Evolutionary conservation across 306 rosid genomes (phyloP), one percentile per base, ranked within the genome.

Genomic region (Crotalaria pallida): DNA sequence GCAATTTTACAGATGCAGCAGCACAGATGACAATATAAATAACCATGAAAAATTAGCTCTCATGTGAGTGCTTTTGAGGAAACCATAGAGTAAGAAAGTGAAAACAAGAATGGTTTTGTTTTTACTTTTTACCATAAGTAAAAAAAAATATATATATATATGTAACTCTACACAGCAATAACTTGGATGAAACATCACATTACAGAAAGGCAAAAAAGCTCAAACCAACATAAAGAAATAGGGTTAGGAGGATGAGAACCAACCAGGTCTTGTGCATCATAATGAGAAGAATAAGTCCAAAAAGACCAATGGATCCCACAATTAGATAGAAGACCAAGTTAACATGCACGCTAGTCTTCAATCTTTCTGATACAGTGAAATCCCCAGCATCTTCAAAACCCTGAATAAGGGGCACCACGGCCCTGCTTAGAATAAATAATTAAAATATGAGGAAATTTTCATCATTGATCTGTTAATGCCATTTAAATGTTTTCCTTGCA

Each of bases 361-460:
- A 83, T 81, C 96, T 88, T 84, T 89, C 94, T 71, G 85, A 56
- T 56, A 87, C 71, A 22, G 96, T 88, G 79, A 94, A 94, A 83
- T 94, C 98, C 63, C 97, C 98, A 52, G 98, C 97, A 69, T 94
- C 98, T 88, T 94, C 98, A 83, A 84, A 94, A 80, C 98, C 98
- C 90, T 94, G 97, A 83, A 94, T 90, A 88, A 94, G 98, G 81
- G 98, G 98, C 84, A 88, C 97, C 92, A 88, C 89, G 77, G 90
- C 91, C 98, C 98, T 94, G 97, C 79, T 90, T 81, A 84, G 88
- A 75, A 83, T 80, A 81, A 79, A 79, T 71, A 77, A 71, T 64
- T 71, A 34, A 43, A 76, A 76, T 68, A 83, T 81, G 82, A 87
- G 95, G 80, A 86, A 71, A 82, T 55, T 60, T 67, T 49, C 59